Conservation (phyloP, 441 rosid species). For the Bocquillonia castaneifolia region DNA sequence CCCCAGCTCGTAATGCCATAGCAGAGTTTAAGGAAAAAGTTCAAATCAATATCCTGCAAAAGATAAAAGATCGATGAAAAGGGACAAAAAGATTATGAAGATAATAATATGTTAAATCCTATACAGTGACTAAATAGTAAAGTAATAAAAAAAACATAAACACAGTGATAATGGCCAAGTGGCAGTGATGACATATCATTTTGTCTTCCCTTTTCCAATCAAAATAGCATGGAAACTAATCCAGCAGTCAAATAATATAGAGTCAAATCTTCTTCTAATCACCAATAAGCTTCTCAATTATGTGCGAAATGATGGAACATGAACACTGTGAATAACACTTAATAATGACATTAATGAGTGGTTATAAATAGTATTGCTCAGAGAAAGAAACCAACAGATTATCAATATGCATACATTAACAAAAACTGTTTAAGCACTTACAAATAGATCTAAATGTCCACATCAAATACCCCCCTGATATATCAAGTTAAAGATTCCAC, state of each 20-base stretch:
- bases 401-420: too few species aligned
- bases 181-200: background rate
- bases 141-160: background rate
- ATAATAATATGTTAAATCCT: background rate
- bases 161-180: background rate
- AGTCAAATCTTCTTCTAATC: background rate
- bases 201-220: background rate
- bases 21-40: background rate
- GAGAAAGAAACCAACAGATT: too few species aligned
- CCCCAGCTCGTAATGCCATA: constrained; percentile 28
- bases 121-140: background rate
- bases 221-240: background rate
- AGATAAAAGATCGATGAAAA: background rate
- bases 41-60: constrained; percentile 17
- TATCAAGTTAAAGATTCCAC: background rate
- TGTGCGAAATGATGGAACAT: background rate
- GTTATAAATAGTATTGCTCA: too few species aligned
- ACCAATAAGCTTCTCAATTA: too few species aligned
- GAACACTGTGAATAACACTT: background rate
- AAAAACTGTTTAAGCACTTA: too few species aligned
- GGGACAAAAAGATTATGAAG: background rate
- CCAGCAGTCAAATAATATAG: background rate
- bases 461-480: background rate
- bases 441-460: too few species aligned
- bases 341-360: background rate